These are phyloP conservation scores for Barbarea vulgaris DNA, from an alignment of 345 rosid genomes.

Conservation along the genomic window DNA sequence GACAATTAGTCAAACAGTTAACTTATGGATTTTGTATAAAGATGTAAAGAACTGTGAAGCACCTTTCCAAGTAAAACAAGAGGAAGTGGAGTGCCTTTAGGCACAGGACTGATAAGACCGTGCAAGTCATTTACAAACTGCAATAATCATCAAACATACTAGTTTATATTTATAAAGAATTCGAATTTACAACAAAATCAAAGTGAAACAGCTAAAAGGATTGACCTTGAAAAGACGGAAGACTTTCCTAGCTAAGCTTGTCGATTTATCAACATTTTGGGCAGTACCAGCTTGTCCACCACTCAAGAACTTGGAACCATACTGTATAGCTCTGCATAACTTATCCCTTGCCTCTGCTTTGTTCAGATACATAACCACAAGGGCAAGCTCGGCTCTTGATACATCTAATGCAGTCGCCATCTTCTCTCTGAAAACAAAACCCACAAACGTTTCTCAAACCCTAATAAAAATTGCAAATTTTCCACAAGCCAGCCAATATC, in stretches of 20 bases:
- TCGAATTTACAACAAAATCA: background rate
- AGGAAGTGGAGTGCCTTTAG: constrained; percentile 94
- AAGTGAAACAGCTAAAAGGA: background rate
- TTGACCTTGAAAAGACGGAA: constrained; percentile 96
- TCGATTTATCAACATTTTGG: constrained; percentile 89
- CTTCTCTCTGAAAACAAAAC: constrained; percentile 25
- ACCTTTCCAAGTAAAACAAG: constrained; percentile 93
- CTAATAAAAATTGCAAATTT: background rate
- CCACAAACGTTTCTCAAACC: constrained; percentile 3
- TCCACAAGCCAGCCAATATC: background rate
- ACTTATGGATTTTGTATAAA: background rate
- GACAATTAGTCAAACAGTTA: background rate
- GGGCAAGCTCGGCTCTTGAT: constrained; percentile 88
- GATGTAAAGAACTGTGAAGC: background rate
- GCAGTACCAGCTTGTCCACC: constrained; percentile 90
- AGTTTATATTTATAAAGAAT: background rate
- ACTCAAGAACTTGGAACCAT: constrained; percentile 93
- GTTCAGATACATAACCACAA: constrained; percentile 84
- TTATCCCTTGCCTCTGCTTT: constrained; percentile 99
- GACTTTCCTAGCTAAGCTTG: constrained; percentile 96
- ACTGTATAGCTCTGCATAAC: constrained; percentile 98
- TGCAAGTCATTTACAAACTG: constrained; percentile 97
- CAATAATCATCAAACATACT: constrained; percentile 15
- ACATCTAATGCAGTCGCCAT: constrained; percentile 81
- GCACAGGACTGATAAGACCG: constrained; percentile 84